Conservation (phyloP, 225 moss, liverwort and hornwort species). For the Anthoceros angustus region DNA sequence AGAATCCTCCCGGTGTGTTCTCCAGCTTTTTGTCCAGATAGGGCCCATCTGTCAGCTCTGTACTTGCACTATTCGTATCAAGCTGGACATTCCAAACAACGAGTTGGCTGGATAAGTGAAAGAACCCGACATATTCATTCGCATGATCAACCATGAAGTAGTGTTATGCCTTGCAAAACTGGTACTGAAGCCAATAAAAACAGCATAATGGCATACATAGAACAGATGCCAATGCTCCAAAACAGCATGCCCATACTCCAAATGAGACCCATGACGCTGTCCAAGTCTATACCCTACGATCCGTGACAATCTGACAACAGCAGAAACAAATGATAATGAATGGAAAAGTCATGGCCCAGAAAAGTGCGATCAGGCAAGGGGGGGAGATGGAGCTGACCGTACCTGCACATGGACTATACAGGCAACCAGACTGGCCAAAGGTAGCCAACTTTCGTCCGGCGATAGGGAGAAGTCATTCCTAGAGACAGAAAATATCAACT, state of each 20-base stretch:
- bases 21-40: not conserved
- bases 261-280: too few relatives aligned
- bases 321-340: not conserved
- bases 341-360: not conserved
- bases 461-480: constrained; percentile 81
- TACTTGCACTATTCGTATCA: not conserved
- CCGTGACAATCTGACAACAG: too few relatives aligned
- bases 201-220: too few relatives aligned
- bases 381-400: constrained; percentile 2
- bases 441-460: constrained; percentile 94
- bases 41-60: not conserved
- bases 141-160: not conserved
- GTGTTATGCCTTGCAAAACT: not conserved
- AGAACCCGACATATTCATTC: not conserved
- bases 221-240: too few relatives aligned
- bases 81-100: not conserved
- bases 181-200: too few relatives aligned
- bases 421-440: constrained; percentile 71
- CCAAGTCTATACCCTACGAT: too few relatives aligned
- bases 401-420: constrained; percentile 97
- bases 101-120: not conserved
- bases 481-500: constrained; percentile 8
- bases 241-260: too few relatives aligned
- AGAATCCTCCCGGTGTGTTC: not conserved
- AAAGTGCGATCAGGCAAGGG: not conserved